Evolutionary conservation across 257 asterid species (phyloP), one percentile per base, ranked within the genome.

Genomic region (Salvia rosmarinus): DNA sequence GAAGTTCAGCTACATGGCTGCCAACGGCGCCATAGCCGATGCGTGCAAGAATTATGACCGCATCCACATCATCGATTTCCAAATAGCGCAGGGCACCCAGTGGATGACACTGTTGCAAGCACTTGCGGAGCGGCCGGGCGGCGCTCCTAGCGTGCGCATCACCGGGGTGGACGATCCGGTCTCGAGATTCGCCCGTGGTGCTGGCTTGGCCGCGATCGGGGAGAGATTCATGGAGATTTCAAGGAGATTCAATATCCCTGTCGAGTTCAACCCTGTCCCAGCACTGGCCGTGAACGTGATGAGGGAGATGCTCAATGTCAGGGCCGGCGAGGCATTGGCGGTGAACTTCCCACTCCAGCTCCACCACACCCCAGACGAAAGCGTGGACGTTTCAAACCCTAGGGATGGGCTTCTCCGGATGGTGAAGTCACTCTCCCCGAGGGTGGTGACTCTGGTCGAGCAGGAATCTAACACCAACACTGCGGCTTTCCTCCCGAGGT

Each of bases 1-100:
- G 70, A 93, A 93, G 57, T 93, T 90, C 46, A 96, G 97, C 19
- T 93, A 90, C 79, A 89, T 93, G 96, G 97, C 96, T 19, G 98
- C 98, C 8, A 93, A 90, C 6, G 98, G 98, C 0, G 98, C 97
- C 40, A 90, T 93, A 10, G 98, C 98, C 0, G 96, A 93, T 39
- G 96, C 96, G 0, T 90, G 97, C 76, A 89, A 88, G 70, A 80
- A 85, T 23, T 96, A 85, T 79, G 92, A 90, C 49, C 80, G 68
- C 0, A 93, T 93, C 82, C 98, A 92, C 81, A 92, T 90, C 52
- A 67, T 92, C 1, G 98, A 90, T 82, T 92, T 87, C 77, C 98
- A 90, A 67, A 90, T 90, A 14, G 90, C 86, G 0, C 97, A 88
- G 57, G 98, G 98, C 32, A 87, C 91, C 1, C 98, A 92, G 57